Evolutionary conservation across 1,139 yeast genomes (phyloP).

Genomic region (Scheffersomyces cryptocercus): DNA sequence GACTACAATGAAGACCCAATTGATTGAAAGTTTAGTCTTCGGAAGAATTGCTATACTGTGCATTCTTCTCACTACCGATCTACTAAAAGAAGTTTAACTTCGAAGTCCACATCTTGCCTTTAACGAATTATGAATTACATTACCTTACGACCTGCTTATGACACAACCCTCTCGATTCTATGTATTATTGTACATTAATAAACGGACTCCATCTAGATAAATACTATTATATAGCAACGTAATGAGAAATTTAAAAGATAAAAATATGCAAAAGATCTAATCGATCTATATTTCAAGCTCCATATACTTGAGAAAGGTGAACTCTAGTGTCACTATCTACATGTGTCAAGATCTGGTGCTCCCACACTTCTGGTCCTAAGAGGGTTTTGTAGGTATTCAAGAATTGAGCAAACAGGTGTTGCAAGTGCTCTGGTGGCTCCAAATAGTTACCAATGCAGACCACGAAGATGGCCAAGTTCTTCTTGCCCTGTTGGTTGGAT

Average conservation of each 20-base stretch:
- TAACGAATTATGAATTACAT: too few species aligned
- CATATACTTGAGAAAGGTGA: conserved; percentile 22
- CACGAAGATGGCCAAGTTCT: conserved; percentile 56
- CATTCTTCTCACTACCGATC: too few species aligned
- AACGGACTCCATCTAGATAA: too few species aligned
- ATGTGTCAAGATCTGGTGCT: conserved; percentile 30
- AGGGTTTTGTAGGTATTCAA: conserved; percentile 48
- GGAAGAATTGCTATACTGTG: too few species aligned
- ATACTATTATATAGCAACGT: too few species aligned
- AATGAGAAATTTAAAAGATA: too few species aligned
- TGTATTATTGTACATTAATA: too few species aligned
- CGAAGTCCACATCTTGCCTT: too few species aligned
- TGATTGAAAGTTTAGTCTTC: too few species aligned
- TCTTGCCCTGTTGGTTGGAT: conserved; percentile 45
- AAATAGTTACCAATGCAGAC: conserved; percentile 65
- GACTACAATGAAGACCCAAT: conserved; percentile 6
- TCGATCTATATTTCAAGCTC: conserved; percentile 13
- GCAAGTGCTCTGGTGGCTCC: conserved; percentile 50
- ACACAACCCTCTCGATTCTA: too few species aligned
- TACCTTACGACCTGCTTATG: too few species aligned
- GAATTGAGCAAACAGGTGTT: conserved; percentile 44
- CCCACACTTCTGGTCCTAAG: conserved; percentile 46
- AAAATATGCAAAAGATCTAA: not conserved
- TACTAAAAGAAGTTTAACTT: too few species aligned
- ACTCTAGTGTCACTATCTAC: conserved; percentile 34